Evolutionary conservation across 441 rosid genomes (phyloP).

Genomic region (Cnidoscolus chayamansa): DNA sequence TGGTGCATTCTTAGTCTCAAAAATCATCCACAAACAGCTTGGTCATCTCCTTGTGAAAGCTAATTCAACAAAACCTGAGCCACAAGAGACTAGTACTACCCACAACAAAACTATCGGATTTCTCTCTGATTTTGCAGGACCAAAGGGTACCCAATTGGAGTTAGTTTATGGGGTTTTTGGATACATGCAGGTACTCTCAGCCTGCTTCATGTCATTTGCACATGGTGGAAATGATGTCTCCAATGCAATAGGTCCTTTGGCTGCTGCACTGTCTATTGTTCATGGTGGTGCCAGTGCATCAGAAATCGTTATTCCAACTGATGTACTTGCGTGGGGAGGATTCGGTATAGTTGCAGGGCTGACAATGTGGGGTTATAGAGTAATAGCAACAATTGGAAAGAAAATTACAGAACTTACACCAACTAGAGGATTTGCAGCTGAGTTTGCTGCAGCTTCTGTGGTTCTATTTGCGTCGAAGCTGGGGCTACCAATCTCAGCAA

Average conservation of each 20-base stretch:
- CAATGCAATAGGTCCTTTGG: constrained; percentile 96
- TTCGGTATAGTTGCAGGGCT: constrained; percentile 95
- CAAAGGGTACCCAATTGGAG: constrained; percentile 88
- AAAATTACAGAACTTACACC: constrained; percentile 97
- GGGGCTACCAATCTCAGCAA: constrained; percentile 91
- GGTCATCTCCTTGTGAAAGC: constrained; percentile 81
- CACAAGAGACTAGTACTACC: constrained; percentile 30
- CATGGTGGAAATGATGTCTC: constrained; percentile 99
- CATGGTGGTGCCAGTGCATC: constrained; percentile 61
- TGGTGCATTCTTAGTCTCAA: constrained; percentile 72
- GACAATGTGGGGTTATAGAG: constrained; percentile 91
- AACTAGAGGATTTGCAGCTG: constrained; percentile 95
- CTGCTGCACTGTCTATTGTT: constrained; percentile 84
- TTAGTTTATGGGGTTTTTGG: constrained; percentile 94
- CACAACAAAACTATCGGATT: constrained; percentile 56
- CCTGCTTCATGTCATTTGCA: constrained; percentile 99
- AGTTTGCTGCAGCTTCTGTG: constrained; percentile 94
- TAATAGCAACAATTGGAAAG: constrained; percentile 96
- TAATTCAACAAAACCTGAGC: constrained; percentile 37
- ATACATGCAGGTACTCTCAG: constrained; percentile 94
- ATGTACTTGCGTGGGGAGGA: constrained; percentile 99
- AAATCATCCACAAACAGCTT: constrained; percentile 71
- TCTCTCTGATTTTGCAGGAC: constrained; percentile 89
- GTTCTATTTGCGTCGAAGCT: constrained; percentile 87
- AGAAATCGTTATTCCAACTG: constrained; percentile 68